A percentile compares a stretch with the other conserved stretches of the same genome.
Evolutionary conservation across 2,329 filamentous ascomycete genomes (phyloP).

Genomic region (Fusarium nematophilum): DNA sequence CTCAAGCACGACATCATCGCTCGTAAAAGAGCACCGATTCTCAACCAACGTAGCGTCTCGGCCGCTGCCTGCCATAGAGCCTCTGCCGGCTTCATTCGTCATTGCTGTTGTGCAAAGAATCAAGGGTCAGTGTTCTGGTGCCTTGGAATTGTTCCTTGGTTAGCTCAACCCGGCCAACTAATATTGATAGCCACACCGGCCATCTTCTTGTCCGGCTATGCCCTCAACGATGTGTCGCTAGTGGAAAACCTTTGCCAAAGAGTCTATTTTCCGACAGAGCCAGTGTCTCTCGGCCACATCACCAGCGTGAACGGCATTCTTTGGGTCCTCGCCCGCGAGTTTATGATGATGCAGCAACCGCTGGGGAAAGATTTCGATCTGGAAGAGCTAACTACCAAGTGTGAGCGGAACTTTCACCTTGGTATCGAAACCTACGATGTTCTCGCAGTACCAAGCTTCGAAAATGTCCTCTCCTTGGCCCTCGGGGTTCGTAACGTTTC

Average conservation of each 20-base stretch:
- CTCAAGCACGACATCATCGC: not conserved
- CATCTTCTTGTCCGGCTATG: slow-evolving; percentile 23
- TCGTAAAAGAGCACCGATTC: not conserved
- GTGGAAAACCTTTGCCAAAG: slow-evolving; percentile 32
- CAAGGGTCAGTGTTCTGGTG: slow-evolving; percentile 17
- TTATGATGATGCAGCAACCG: slow-evolving; percentile 18
- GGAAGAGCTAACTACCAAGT: slow-evolving; percentile 8
- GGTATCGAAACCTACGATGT: slow-evolving; percentile 33
- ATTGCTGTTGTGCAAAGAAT: slow-evolving; percentile 20
- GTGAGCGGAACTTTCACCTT: slow-evolving; percentile 25
- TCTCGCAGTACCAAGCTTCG: slow-evolving; percentile 29
- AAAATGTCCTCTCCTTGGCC: slow-evolving; percentile 28
- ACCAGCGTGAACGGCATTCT: slow-evolving; percentile 31
- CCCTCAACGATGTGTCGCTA: slow-evolving; percentile 14
- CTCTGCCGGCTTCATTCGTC: slow-evolving; percentile 17
- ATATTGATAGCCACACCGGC: slow-evolving; percentile 3
- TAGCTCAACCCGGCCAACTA: not conserved
- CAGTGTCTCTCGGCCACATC: slow-evolving; percentile 24
- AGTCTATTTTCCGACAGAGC: slow-evolving; percentile 33
- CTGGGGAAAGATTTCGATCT: slow-evolving; percentile 21
- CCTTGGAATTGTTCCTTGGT: not conserved
- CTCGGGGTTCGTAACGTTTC: slow-evolving; percentile 2
- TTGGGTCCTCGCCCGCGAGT: slow-evolving; percentile 17
- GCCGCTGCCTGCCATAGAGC: slow-evolving; percentile 5
- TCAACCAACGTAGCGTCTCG: not conserved